Base-by-base conservation (phyloP, 164 flowering plant genomes). In the Saururus chinensis region DNA sequence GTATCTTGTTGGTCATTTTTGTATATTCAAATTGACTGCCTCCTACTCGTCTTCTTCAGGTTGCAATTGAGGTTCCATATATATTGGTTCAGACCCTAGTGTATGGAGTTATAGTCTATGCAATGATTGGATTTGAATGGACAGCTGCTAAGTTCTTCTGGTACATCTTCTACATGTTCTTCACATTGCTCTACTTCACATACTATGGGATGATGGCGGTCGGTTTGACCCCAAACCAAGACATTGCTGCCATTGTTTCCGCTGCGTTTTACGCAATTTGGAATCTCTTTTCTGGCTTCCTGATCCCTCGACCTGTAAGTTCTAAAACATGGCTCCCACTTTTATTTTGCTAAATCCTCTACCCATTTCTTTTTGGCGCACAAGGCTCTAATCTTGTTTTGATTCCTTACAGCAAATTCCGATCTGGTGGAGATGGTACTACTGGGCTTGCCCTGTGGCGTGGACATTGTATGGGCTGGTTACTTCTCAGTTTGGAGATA, bases 161-260 rank as follows among this genome's bases (percentile, higher is more conserved):
- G 85, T 82, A 80, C 61, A 0, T 82, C 30, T 84, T 80, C 78
- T 84, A 76, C 79, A 75, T 80, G 77, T 86, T 57, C 77, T 76
- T 79, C 76, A 76, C 88, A 22, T 60, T 86, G 51, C 64, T 84
- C 21, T 84, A 79, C 79, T 84, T 78, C 76, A 82, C 86, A 56
- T 79, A 41, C 67, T 86, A 82, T 56, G 89, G 87, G 24, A 86
- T 86, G 92, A 84, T 86, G 92, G 64, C 84, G 8, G 85, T 84
- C 9, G 88, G 80, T 30, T 56, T 82, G 30, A 82, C 85, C 30
- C 92, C 92, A 37, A 82, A 84, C 71, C 80, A 74, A 22, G 63
- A 74, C 57, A 69, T 82, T 57, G 85, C 87, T 37, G 74, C 81
- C 22, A 78, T 84, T 14, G 64, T 84, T 57, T 74, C 88, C 8